Evolutionary conservation across 2,329 filamentous ascomycete genomes (phyloP).

Genomic region (Colletotrichum neosansevieriae): DNA sequence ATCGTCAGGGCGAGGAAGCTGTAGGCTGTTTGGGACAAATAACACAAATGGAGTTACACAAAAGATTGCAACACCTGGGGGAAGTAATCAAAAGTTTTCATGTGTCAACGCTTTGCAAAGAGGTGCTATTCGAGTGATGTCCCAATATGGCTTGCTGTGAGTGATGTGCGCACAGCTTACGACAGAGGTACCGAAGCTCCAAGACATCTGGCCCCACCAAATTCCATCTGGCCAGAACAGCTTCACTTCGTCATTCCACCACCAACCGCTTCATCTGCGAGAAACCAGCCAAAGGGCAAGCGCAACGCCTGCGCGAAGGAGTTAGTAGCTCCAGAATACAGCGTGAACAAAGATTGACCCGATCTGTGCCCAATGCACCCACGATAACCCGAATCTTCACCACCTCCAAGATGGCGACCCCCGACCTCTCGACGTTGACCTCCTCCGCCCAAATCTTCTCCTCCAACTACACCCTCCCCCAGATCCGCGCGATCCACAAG

Average conservation of each 20-base stretch:
- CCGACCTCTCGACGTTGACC: slow-evolving; percentile 62
- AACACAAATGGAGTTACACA: slow-evolving; percentile 36
- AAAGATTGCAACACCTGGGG: slow-evolving; percentile 4
- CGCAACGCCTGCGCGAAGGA: slow-evolving; percentile 23
- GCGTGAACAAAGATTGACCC: background rate
- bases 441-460: slow-evolving; percentile 68
- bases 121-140: background rate
- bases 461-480: slow-evolving; percentile 68
- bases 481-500: slow-evolving; percentile 73
- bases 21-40: slow-evolving; percentile 55
- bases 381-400: background rate
- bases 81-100: slow-evolving; percentile 8
- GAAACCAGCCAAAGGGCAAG: slow-evolving; percentile 3
- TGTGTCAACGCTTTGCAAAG: background rate
- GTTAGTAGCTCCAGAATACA: background rate
- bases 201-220: slow-evolving; percentile 30
- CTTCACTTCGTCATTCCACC: slow-evolving; percentile 15
- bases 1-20: slow-evolving; percentile 95
- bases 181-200: slow-evolving; percentile 13
- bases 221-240: slow-evolving; percentile 33
- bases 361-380: background rate
- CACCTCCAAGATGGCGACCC: slow-evolving; percentile 43
- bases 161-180: background rate
- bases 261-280: background rate
- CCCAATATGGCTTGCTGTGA: background rate